Evolutionary conservation across 805 yeast genomes (phyloP).

Genomic region (Monosporozyma siamensis): DNA sequence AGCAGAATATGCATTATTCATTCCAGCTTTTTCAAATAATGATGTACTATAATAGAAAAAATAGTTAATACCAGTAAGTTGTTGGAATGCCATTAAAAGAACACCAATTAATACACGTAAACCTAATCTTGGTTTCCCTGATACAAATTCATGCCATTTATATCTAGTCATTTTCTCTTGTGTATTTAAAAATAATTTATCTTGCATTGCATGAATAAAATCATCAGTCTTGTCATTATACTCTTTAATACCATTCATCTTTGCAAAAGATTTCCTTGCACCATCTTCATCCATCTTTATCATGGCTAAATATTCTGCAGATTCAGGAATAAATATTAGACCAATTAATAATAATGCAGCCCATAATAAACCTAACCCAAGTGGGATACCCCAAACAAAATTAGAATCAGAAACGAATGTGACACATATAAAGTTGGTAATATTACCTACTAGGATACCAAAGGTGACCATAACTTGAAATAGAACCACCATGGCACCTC

Average conservation of each 20-base stretch:
- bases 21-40: conserved; percentile 50
- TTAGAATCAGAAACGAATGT: conserved; percentile 7
- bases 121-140: conserved; percentile 48
- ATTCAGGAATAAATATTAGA: conserved; percentile 56
- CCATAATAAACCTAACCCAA: conserved; percentile 39
- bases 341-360: conserved; percentile 45
- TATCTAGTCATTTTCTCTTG: background rate
- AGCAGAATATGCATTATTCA: conserved; percentile 48
- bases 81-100: conserved; percentile 51
- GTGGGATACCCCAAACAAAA: conserved; percentile 55
- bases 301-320: conserved; percentile 51
- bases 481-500: conserved; percentile 59
- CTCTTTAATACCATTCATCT: conserved; percentile 38
- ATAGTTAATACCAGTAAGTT: conserved; percentile 55
- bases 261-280: conserved; percentile 46
- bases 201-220: conserved; percentile 34
- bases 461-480: conserved; percentile 56
- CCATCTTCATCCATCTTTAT: conserved; percentile 38
- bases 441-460: conserved; percentile 60
- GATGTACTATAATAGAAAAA: conserved; percentile 60
- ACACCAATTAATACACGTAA: conserved; percentile 49
- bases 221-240: conserved; percentile 40
- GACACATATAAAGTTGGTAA: conserved; percentile 46
- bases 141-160: conserved; percentile 37
- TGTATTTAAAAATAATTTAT: background rate